Conservation (phyloP, 2,329 filamentous ascomycete species). For the Stylonectria norvegica region DNA sequence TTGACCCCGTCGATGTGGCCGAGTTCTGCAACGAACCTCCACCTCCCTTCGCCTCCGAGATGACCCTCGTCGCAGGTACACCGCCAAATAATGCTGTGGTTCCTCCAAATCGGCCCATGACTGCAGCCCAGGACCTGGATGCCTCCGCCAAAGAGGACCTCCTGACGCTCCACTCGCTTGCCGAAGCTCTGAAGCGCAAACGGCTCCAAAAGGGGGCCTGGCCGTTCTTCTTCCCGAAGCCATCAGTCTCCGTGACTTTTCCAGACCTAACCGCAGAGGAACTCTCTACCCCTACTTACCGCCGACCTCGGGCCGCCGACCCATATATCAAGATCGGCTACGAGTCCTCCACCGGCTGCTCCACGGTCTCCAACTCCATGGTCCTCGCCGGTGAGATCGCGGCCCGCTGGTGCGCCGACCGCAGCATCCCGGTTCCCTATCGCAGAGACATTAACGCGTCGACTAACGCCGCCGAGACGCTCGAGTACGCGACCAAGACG, state of each 20-base stretch:
- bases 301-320: slow-evolving; percentile 39
- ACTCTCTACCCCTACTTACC: slow-evolving; percentile 1
- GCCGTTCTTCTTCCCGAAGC: slow-evolving; percentile 44
- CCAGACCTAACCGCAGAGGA: slow-evolving; percentile 27
- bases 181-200: slow-evolving; percentile 40
- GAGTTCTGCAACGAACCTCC: slow-evolving; percentile 38
- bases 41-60: slow-evolving; percentile 16
- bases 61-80: slow-evolving; percentile 30
- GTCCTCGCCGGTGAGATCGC: slow-evolving; percentile 59
- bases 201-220: slow-evolving; percentile 48
- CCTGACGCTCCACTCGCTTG: slow-evolving; percentile 45
- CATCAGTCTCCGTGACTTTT: slow-evolving; percentile 44
- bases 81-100: slow-evolving; percentile 12
- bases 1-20: slow-evolving; percentile 52
- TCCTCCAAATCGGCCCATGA: slow-evolving; percentile 41
- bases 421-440: slow-evolving; percentile 58
- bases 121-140: slow-evolving; percentile 40
- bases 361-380: slow-evolving; percentile 48
- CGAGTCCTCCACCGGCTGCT: slow-evolving; percentile 30
- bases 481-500: slow-evolving; percentile 35
- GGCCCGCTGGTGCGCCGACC: slow-evolving; percentile 57
- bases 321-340: slow-evolving; percentile 46
- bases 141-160: slow-evolving; percentile 44
- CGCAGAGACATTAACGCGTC: slow-evolving; percentile 45
- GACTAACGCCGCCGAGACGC: slow-evolving; percentile 34